Evolutionary conservation across 2,329 filamentous ascomycete genomes (phyloP).

Genomic region (Claviceps sp.): DNA sequence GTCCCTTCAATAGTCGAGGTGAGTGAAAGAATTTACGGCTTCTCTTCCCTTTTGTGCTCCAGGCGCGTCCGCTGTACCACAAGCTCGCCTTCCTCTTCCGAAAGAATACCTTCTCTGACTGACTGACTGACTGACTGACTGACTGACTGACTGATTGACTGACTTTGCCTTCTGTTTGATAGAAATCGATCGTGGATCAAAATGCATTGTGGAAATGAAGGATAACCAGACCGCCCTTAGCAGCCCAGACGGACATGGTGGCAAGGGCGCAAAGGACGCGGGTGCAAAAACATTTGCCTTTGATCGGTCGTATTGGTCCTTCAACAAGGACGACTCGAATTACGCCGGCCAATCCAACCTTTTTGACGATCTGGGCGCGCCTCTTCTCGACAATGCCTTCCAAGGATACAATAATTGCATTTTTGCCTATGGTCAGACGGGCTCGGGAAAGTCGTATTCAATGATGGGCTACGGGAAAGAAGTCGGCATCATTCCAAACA

Average conservation of each 20-base stretch:
- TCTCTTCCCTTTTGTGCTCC: neutral
- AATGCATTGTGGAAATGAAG: constrained; percentile 97
- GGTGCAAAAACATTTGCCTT: constrained; percentile 84
- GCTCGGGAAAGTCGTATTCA: constrained; percentile 96
- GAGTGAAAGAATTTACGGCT: constrained; percentile 14
- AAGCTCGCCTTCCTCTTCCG: constrained; percentile 24
- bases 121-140: neutral
- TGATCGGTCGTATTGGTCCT: constrained; percentile 97
- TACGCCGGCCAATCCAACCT: constrained; percentile 86
- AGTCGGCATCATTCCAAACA: constrained; percentile 86
- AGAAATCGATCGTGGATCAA: constrained; percentile 85
- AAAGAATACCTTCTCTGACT: too few relatives aligned
- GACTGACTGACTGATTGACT: neutral
- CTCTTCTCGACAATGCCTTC: constrained; percentile 94
- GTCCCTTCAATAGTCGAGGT: constrained; percentile 95
- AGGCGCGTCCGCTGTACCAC: constrained; percentile 17
- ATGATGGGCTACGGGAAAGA: constrained; percentile 99
- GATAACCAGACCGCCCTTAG: constrained; percentile 77
- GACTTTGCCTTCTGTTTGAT: constrained; percentile 2
- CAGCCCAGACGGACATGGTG: constrained; percentile 49
- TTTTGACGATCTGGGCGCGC: constrained; percentile 76
- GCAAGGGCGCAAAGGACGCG: constrained; percentile 56
- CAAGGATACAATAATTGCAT: constrained; percentile 99
- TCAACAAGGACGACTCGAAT: constrained; percentile 64
- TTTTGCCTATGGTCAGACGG: constrained; percentile 96